Conservation (phyloP, 1,139 yeast species). For the Saccharomycopsis hybrid region DNA sequence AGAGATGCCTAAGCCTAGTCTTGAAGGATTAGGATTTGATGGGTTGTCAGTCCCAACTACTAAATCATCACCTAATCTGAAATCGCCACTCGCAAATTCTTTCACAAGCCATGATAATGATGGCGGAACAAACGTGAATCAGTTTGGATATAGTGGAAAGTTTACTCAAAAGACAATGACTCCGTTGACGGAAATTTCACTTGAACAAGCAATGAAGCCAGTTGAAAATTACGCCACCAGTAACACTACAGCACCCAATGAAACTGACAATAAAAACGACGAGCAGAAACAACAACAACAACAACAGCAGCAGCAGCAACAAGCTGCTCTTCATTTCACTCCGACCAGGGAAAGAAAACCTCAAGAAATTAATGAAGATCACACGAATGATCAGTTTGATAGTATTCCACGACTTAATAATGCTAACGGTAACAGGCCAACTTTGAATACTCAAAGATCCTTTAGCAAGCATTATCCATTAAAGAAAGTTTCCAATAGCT, state of each 20-base stretch:
- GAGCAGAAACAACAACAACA: neutral
- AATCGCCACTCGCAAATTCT: constrained; percentile 13
- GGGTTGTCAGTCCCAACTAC: neutral
- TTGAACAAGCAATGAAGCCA: constrained; percentile 14
- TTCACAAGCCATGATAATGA: constrained; percentile 2
- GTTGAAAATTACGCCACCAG: constrained; percentile 5
- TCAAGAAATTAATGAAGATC: neutral
- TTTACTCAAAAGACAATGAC: constrained; percentile 18
- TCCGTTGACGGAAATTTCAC: constrained; percentile 18
- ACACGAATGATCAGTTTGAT: no score
- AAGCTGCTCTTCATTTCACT: neutral
- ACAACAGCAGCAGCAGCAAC: constrained; percentile 1
- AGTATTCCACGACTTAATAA: neutral
- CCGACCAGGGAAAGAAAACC: neutral
- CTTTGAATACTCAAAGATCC: neutral
- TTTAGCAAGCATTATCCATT: neutral
- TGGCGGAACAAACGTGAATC: constrained; percentile 10
- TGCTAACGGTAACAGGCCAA: neutral
- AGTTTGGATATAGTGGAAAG: constrained; percentile 17
- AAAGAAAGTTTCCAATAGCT: constrained; percentile 6
- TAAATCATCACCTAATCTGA: constrained; percentile 8
- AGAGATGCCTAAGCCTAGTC: constrained; percentile 17
- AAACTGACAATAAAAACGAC: neutral
- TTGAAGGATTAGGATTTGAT: constrained; percentile 9
- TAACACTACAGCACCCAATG: constrained; percentile 3